A percentile compares a stretch with the other conserved stretches of the same genome.
phyloP scores from a whole-genome alignment of 768 basidiomycete genomes.

The Coprinopsis sp. region DNA sequence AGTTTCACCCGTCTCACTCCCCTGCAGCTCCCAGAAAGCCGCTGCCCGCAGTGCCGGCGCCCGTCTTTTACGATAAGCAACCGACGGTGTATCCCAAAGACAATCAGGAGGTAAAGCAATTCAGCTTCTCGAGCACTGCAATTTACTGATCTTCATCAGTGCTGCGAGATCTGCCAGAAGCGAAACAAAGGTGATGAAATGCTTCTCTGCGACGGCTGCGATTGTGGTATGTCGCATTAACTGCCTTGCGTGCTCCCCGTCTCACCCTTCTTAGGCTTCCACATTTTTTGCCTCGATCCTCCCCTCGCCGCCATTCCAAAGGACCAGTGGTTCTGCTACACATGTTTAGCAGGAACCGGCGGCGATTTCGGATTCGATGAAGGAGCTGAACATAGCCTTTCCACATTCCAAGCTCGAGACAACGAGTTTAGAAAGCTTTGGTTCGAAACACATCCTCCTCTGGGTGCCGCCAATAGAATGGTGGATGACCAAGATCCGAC shows the following conservation, averaged over 20 bases:
- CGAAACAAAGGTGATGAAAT: conserved; percentile 88
- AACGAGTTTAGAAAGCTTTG: conserved; percentile 83
- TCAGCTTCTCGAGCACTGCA: conserved; percentile 22
- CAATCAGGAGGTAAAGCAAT: conserved; percentile 42
- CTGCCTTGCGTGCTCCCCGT: background rate
- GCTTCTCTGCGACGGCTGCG: conserved; percentile 59
- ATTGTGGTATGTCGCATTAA: conserved; percentile 34
- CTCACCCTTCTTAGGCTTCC: conserved; percentile 62
- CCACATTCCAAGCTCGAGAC: conserved; percentile 90
- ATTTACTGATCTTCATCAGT: conserved; percentile 45
- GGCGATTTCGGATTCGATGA: conserved; percentile 98
- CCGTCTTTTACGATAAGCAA: conserved; percentile 44
- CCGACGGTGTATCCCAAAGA: conserved; percentile 42
- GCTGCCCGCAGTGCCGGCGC: conserved; percentile 35
- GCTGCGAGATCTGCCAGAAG: conserved; percentile 91
- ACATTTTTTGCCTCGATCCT: conserved; percentile 95
- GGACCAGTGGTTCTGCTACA: conserved; percentile 94
- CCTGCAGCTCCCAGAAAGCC: conserved; percentile 34
- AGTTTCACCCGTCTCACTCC: conserved; percentile 5
- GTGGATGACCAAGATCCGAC: conserved; percentile 44
- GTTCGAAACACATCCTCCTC: conserved; percentile 77
- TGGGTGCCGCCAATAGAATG: conserved; percentile 24
- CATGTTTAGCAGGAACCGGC: conserved; percentile 86
- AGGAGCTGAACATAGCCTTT: conserved; percentile 90
- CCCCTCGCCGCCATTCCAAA: conserved; percentile 82